Evolutionary conservation across 441 rosid genomes (phyloP), one percentile per base, ranked within the genome.

Genomic region (Raphanus hybrid): DNA sequence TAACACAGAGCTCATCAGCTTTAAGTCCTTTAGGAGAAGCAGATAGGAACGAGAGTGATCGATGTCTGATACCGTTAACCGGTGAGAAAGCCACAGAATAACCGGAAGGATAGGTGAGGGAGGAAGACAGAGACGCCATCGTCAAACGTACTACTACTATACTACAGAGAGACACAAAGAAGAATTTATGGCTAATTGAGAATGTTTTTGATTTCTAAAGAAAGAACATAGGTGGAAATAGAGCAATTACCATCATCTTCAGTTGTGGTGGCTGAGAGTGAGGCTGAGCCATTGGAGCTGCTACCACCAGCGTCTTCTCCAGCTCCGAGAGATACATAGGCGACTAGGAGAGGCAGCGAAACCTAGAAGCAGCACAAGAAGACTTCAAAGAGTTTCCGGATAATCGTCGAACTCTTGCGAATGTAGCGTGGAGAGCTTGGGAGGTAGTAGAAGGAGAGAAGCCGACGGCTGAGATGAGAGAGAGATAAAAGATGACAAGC

Each of bases 61-160:
- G n/a, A n/a, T n/a, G n/a, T n/a, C 61, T 85, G 72, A 70, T 71
- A 54, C 73, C 35, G 9, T 29, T 39, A 18, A 50, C 6, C 6
- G 85, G 73, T 3, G 80, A 69, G n/a, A 79, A 61, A 70, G 87
- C 76, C 74, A 73, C 8, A 3, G 87, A 68, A 77, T 76, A 62
- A 1, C 80, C 71, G 41, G 57, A 52, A 52, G 63, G 37, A 64
- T 11, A 45, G 55, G 80, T 82, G 54, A 85, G 68, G 23, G 97
- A 81, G 77, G 88, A 78, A 62, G 82, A 86, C 67, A 91, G 78
- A 71, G 89, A 39, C 41, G 94, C 88, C 97, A 92, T 92, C 80
- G 45, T 70, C 54, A 68, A 62, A 39, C 26, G 3, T 10, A 1
- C 11, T 52, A n/a, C n/a, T n/a, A 43, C 14, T 43, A 23, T 23